Percentiles rank a stretch among this genome's conserved stretches.
Conservation (phyloP, 495 filamentous ascomycete genomes). For the Aspergillus indologenus region DNA sequence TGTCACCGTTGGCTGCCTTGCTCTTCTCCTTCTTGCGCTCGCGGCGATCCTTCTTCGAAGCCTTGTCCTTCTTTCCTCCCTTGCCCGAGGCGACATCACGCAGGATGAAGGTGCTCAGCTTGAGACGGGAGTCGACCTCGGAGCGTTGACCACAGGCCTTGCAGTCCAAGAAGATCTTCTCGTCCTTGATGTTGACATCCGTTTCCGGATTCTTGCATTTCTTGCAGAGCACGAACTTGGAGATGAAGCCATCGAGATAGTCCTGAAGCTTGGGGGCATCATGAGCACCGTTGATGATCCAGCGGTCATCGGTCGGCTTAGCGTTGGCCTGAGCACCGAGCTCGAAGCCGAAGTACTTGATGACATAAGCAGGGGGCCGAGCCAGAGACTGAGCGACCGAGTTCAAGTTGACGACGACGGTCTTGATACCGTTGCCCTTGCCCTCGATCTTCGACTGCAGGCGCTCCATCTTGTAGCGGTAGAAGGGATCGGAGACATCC, state of each 20-base stretch:
- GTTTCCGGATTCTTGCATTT: constrained; percentile 99
- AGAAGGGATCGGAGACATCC: constrained; percentile 98
- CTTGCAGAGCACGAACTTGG: constrained; percentile 97
- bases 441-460: constrained; percentile 99
- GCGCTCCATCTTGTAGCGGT: constrained; percentile 99
- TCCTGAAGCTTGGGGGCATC: constrained; percentile 95
- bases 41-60: constrained; percentile 77
- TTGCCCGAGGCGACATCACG: constrained; percentile 81
- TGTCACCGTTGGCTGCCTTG: constrained; percentile 59
- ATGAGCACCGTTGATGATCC: constrained; percentile 99
- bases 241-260: constrained; percentile 96
- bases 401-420: constrained; percentile 93
- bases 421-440: constrained; percentile 97
- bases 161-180: constrained; percentile 87
- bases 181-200: constrained; percentile 89
- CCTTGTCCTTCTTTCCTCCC: constrained; percentile 93
- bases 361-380: constrained; percentile 89
- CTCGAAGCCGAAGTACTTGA: constrained; percentile 99
- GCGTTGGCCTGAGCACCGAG: constrained; percentile 97
- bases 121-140: constrained; percentile 86
- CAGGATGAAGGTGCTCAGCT: constrained; percentile 95
- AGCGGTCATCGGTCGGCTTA: constrained; percentile 94
- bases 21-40: constrained; percentile 69
- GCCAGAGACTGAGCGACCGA: constrained; percentile 90
- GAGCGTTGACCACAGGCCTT: constrained; percentile 95